These are phyloP conservation scores for Fusarium tanahbumbuense DNA, from an alignment of 2,329 filamentous ascomycete genomes.

Conservation along the genomic window DNA sequence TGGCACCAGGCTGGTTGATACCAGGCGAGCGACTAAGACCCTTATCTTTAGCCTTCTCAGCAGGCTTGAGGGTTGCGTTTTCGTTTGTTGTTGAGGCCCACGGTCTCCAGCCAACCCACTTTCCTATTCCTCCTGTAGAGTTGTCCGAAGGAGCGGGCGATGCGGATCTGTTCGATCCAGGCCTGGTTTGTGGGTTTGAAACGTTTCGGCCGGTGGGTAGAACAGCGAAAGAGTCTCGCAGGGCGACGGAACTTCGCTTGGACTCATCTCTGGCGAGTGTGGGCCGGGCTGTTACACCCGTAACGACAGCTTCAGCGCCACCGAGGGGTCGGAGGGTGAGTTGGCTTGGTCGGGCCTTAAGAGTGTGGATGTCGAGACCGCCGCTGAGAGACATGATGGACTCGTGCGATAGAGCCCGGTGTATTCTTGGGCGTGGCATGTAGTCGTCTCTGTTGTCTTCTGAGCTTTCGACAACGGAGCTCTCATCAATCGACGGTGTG, in stretches of 20 bases:
- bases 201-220: conserved; percentile 51
- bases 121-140: conserved; percentile 52
- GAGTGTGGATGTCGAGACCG: conserved; percentile 89
- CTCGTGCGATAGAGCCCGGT: conserved; percentile 81
- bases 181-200: conserved; percentile 49
- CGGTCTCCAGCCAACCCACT: conserved; percentile 62
- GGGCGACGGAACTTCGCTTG: conserved; percentile 64
- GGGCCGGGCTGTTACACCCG: conserved; percentile 69
- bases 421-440: conserved; percentile 62
- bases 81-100: conserved; percentile 52
- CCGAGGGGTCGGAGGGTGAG: conserved; percentile 69
- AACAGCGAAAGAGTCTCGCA: conserved; percentile 66
- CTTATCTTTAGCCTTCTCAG: conserved; percentile 50
- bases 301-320: conserved; percentile 66
- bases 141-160: conserved; percentile 44
- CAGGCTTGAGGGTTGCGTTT: conserved; percentile 25
- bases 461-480: conserved; percentile 50
- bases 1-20: conserved; percentile 81
- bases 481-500: conserved; percentile 50
- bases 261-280: conserved; percentile 62
- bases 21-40: conserved; percentile 69
- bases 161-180: conserved; percentile 33
- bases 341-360: conserved; percentile 80
- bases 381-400: conserved; percentile 88
- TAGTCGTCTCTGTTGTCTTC: conserved; percentile 50